phyloP scores from a whole-genome alignment of 192 early-diverging fungal genomes.

The Kappamyces sp. region DNA sequence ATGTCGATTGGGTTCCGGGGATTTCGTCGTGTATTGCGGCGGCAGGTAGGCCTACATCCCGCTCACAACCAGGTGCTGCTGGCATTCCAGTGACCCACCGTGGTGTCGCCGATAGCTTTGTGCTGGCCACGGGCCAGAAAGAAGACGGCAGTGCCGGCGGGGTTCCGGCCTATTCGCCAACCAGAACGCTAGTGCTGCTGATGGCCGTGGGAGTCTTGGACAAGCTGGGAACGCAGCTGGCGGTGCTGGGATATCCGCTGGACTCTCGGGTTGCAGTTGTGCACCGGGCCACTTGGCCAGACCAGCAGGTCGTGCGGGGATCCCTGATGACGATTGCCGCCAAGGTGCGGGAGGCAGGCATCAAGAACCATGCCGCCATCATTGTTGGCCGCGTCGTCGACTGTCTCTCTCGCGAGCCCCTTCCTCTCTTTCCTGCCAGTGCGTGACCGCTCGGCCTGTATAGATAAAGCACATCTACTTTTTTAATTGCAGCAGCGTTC shows the following conservation, averaged over 20 bases:
- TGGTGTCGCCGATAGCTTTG: slow-evolving; percentile 72
- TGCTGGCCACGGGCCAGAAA: slow-evolving; percentile 72
- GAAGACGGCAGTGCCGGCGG: slow-evolving; percentile 63
- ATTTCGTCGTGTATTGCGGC: slow-evolving; percentile 8
- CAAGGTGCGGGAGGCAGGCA: slow-evolving; percentile 55
- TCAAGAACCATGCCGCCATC: slow-evolving; percentile 69
- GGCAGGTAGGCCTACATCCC: too few species aligned
- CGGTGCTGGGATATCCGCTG: slow-evolving; percentile 45
- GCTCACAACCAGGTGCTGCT: slow-evolving; percentile 30
- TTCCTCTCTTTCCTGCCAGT: neutral
- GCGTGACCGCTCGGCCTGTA: too few species aligned
- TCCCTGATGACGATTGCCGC: slow-evolving; percentile 52
- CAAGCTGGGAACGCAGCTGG: slow-evolving; percentile 50
- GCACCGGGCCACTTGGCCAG: slow-evolving; percentile 70
- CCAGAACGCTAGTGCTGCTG: slow-evolving; percentile 68
- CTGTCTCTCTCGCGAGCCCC: neutral
- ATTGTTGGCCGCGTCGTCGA: slow-evolving; percentile 63
- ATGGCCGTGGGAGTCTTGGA: slow-evolving; percentile 76
- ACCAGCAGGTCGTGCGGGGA: slow-evolving; percentile 63
- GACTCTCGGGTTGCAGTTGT: slow-evolving; percentile 67
- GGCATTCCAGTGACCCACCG: slow-evolving; percentile 79
- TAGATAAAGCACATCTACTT: too few species aligned
- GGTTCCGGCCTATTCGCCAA: slow-evolving; percentile 54
- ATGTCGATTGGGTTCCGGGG: neutral
- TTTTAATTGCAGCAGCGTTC: too few species aligned